A percentile compares a stretch with the other conserved stretches of the same genome.
Conservation (phyloP, 139 green algal genomes). For the Edaphochlamys debaryana region DNA sequence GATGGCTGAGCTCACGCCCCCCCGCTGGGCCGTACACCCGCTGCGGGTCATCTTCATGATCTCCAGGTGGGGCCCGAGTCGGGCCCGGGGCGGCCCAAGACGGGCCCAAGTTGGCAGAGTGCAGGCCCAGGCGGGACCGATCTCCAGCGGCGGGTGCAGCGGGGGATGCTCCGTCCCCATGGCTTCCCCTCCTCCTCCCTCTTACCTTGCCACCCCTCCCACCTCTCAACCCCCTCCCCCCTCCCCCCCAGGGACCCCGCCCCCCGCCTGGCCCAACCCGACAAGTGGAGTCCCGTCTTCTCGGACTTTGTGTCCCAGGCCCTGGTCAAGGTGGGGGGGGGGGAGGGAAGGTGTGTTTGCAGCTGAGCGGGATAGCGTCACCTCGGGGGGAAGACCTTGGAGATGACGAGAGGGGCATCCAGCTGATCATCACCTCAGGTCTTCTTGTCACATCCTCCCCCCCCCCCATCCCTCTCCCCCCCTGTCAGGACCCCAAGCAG, state of each 20-base stretch:
- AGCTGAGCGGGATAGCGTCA: neutral
- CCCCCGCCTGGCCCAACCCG: constrained; percentile 67
- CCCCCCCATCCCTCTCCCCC: neutral
- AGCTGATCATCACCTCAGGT: neutral
- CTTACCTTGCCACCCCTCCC: no score
- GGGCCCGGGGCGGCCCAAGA: no score
- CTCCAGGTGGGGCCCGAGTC: no score
- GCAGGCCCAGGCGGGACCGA: no score
- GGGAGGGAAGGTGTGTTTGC: neutral
- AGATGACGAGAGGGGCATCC: no score
- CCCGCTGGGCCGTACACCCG: constrained; percentile 89
- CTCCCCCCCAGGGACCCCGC: constrained; percentile 83
- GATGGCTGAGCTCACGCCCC: constrained; percentile 90
- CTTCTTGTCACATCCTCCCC: no score
- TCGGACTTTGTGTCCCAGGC: constrained; percentile 88
- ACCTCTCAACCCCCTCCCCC: no score
- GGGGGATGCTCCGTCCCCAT: no score
- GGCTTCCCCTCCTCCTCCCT: no score
- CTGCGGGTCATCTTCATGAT: constrained; percentile 97
- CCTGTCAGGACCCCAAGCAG: constrained; percentile 66
- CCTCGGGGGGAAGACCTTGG: neutral
- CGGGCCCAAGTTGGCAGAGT: no score
- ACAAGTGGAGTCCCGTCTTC: constrained; percentile 81
- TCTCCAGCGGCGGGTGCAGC: no score
- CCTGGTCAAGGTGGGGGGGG: constrained; percentile 83